These are phyloP conservation scores for Gentiana straminea DNA, from an alignment of 257 asterid genomes.

Conservation along the genomic window DNA sequence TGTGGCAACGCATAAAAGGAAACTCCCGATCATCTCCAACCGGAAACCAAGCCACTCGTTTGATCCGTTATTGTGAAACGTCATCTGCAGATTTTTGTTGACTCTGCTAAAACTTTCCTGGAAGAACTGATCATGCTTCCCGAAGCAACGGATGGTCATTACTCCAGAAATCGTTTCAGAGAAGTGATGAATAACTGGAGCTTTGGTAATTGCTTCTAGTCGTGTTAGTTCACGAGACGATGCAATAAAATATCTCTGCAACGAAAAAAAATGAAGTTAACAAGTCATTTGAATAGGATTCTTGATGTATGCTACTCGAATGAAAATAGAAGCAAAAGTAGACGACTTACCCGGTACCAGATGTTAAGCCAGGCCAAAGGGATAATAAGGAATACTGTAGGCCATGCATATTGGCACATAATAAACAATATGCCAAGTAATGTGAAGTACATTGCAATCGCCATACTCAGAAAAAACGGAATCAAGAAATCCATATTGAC, in stretches of 20 bases:
- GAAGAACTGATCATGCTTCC: constrained; percentile 36
- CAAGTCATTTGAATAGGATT: too few species aligned
- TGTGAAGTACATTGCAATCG: constrained; percentile 25
- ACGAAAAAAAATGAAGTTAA: neutral
- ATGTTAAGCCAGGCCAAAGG: constrained; percentile 56
- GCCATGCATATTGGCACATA: constrained; percentile 61
- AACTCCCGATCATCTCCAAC: constrained; percentile 56
- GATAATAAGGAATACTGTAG: constrained; percentile 38
- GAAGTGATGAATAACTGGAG: constrained; percentile 73
- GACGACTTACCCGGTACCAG: constrained; percentile 58
- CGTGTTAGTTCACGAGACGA: constrained; percentile 73
- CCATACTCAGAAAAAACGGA: constrained; percentile 33
- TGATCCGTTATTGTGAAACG: constrained; percentile 54
- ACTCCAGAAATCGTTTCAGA: constrained; percentile 62
- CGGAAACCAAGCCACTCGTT: constrained; percentile 84
- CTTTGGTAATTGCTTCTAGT: constrained; percentile 50
- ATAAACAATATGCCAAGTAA: constrained; percentile 36
- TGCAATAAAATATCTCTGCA: constrained; percentile 50
- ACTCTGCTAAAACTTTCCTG: constrained; percentile 45
- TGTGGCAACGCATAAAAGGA: constrained; percentile 39
- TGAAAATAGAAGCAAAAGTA: neutral
- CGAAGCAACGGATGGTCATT: constrained; percentile 57
- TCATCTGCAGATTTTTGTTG: constrained; percentile 42
- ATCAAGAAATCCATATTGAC: constrained; percentile 36
- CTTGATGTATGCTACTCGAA: neutral